A percentile compares a stretch with the other conserved stretches of the same genome.
Evolutionary conservation across 2,329 filamentous ascomycete genomes (phyloP).

Genomic region (Bisporella sp.): DNA sequence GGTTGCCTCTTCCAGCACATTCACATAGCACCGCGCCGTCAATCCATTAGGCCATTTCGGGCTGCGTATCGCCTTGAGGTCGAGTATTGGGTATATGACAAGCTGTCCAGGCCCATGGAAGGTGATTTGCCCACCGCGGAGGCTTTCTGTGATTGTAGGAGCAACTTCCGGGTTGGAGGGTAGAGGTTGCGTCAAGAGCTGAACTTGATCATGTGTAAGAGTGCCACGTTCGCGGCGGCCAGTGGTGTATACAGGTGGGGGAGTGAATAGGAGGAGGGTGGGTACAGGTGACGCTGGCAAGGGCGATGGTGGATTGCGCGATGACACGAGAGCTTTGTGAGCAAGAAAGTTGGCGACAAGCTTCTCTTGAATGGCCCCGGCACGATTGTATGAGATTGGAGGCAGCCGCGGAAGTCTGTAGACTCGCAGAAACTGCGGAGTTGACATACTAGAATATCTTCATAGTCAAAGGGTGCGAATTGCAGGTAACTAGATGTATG

Average conservation of each 20-base stretch:
- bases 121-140: constrained; percentile 83
- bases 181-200: constrained; percentile 30
- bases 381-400: constrained; percentile 42
- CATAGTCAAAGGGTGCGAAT: too few species aligned
- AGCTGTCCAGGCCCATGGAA: constrained; percentile 94
- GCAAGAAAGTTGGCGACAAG: constrained; percentile 51
- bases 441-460: not conserved
- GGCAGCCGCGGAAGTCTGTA: constrained; percentile 48
- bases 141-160: constrained; percentile 27
- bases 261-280: constrained; percentile 74
- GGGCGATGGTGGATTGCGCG: constrained; percentile 22
- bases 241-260: constrained; percentile 79
- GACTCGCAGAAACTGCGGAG: constrained; percentile 41
- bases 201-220: constrained; percentile 39
- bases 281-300: constrained; percentile 44
- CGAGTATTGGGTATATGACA: constrained; percentile 87
- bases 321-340: constrained; percentile 40
- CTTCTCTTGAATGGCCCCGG: constrained; percentile 47
- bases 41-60: constrained; percentile 29
- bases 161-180: constrained; percentile 8
- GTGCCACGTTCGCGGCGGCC: constrained; percentile 66
- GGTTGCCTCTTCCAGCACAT: constrained; percentile 69
- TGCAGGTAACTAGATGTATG: too few species aligned
- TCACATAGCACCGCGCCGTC: constrained; percentile 69
- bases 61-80: constrained; percentile 46